A percentile compares a stretch with the other conserved stretches of the same genome.
Conservation (phyloP, 371 early-diverging fungal genomes). For the Mortierella sp. region DNA sequence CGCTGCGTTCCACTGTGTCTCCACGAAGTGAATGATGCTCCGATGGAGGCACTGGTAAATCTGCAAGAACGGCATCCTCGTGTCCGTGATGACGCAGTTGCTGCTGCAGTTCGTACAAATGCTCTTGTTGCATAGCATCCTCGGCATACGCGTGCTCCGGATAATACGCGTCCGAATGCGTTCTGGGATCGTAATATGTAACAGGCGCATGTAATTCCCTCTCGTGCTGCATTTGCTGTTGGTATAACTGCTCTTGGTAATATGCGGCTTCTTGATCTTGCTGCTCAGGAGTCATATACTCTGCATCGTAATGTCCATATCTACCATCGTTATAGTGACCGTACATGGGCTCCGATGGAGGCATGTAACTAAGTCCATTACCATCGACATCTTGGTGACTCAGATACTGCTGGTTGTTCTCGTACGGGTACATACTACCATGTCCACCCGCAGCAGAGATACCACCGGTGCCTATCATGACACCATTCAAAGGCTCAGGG, state of each 20-base stretch:
- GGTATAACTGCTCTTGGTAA: slow-evolving; percentile 21
- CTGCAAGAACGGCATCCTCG: not conserved
- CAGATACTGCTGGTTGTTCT: slow-evolving; percentile 10
- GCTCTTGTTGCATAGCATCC: not conserved
- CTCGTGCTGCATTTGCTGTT: slow-evolving; percentile 21
- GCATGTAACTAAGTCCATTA: slow-evolving; percentile 15
- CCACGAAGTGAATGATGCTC: not conserved
- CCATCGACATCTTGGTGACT: not conserved
- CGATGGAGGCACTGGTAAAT: not conserved
- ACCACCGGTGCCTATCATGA: slow-evolving; percentile 10
- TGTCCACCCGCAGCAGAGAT: slow-evolving; percentile 10
- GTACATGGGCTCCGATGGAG: slow-evolving; percentile 22
- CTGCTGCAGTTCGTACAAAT: not conserved
- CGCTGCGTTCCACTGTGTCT: not conserved
- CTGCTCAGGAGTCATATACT: slow-evolving; percentile 7
- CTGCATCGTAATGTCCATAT: slow-evolving; percentile 9
- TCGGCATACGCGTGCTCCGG: not conserved
- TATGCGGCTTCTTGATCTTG: slow-evolving; percentile 13
- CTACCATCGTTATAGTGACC: slow-evolving; percentile 12
- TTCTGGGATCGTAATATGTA: slow-evolving; percentile 26
- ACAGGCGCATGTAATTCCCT: slow-evolving; percentile 15
- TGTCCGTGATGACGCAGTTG: slow-evolving; percentile 1
- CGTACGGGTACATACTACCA: slow-evolving; percentile 19
- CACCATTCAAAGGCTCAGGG: slow-evolving; percentile 15
- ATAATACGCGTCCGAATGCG: slow-evolving; percentile 9